Conservation (phyloP, 2,329 filamentous ascomycete species). For the Penicillium sp. region DNA sequence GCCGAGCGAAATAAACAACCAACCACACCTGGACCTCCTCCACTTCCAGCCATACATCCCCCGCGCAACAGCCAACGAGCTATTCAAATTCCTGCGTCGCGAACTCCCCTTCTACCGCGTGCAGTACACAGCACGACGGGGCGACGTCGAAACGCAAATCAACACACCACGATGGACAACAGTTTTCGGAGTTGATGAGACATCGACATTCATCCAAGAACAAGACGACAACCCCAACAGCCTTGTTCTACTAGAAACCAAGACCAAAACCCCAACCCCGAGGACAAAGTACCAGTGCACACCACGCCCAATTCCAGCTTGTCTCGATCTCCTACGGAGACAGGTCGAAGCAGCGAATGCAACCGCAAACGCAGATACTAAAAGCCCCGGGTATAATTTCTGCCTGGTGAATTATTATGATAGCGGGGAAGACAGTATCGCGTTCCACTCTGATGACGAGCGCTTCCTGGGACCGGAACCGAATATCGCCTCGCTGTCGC, state of each 20-base stretch:
- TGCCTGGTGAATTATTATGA: constrained; percentile 81
- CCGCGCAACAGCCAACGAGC: constrained; percentile 51
- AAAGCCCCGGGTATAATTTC: constrained; percentile 70
- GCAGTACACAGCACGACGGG: constrained; percentile 68
- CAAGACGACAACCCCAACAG: constrained; percentile 4
- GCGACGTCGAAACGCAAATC: constrained; percentile 61
- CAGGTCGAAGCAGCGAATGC: constrained; percentile 62
- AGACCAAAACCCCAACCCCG: constrained; percentile 42
- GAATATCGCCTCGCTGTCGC: constrained; percentile 70
- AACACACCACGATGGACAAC: constrained; percentile 61
- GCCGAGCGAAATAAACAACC: constrained; percentile 60
- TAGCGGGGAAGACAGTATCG: constrained; percentile 72
- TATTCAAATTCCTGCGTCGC: constrained; percentile 70
- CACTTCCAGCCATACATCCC: constrained; percentile 74
- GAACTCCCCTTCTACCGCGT: constrained; percentile 75
- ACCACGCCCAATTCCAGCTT: constrained; percentile 69
- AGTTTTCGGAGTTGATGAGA: constrained; percentile 63
- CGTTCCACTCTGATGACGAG: constrained; percentile 79
- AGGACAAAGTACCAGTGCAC: constrained; percentile 55
- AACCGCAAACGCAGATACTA: background rate
- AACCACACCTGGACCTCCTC: constrained; percentile 68
- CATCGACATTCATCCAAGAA: constrained; percentile 54
- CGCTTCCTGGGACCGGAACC: constrained; percentile 68
- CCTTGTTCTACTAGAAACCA: constrained; percentile 38
- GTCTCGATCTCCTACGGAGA: constrained; percentile 62